These are phyloP conservation scores for Parastagonospora nodorum DNA, from an alignment of 2,329 filamentous ascomycete species.

Conservation along the genomic window DNA sequence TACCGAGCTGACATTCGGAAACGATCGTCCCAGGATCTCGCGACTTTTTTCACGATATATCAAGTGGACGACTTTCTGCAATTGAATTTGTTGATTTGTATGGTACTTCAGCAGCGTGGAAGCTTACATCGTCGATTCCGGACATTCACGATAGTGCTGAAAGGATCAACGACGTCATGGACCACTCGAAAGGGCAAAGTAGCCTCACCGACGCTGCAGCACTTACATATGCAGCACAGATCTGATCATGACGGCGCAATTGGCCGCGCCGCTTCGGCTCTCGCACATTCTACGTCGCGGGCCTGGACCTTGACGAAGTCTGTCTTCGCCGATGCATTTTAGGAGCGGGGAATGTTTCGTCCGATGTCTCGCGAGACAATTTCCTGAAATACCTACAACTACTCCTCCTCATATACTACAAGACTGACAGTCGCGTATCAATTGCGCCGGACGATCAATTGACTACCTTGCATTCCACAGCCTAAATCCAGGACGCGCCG, in stretches of 20 bases:
- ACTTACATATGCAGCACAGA: conserved; percentile 36
- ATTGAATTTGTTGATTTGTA: no score
- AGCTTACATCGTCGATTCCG: neutral
- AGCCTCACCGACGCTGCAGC: conserved; percentile 35
- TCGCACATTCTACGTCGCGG: conserved; percentile 11
- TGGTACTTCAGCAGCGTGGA: neutral
- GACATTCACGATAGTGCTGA: conserved; percentile 1
- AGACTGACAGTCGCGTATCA: neutral
- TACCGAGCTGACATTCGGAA: no score
- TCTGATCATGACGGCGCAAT: conserved; percentile 27
- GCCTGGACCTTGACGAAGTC: conserved; percentile 7
- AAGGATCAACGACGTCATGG: conserved; percentile 39
- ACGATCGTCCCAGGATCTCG: no score
- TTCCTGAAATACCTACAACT: neutral
- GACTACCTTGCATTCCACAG: neutral
- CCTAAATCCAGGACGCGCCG: no score
- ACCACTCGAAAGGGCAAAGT: conserved; percentile 43
- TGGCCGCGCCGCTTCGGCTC: conserved; percentile 21
- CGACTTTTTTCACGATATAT: no score
- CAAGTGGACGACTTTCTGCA: no score
- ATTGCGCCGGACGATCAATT: neutral
- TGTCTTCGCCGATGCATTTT: conserved; percentile 12
- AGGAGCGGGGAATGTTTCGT: neutral
- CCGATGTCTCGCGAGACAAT: neutral
- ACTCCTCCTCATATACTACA: neutral